Conservation (phyloP, 352 stramenopile genomes). For the Globisporangium solare region DNA sequence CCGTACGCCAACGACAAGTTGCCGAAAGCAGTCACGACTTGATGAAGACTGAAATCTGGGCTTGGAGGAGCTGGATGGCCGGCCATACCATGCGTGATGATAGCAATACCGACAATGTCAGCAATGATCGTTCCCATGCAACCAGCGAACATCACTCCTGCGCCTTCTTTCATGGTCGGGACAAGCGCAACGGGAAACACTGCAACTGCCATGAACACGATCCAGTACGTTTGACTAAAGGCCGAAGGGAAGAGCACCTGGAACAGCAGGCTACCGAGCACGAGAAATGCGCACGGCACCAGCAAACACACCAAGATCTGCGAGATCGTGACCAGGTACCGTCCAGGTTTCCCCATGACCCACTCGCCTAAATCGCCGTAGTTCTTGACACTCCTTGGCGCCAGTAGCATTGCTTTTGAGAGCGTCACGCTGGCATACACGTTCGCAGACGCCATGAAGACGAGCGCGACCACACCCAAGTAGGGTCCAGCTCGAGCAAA, state of each 20-base stretch:
- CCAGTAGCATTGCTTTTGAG: slow-evolving; percentile 43
- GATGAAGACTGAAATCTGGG: slow-evolving; percentile 33
- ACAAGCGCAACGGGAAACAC: slow-evolving; percentile 33
- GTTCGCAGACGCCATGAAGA: slow-evolving; percentile 52
- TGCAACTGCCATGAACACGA: slow-evolving; percentile 34
- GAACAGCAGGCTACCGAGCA: slow-evolving; percentile 43
- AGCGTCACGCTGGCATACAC: slow-evolving; percentile 36
- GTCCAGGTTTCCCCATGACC: slow-evolving; percentile 32
- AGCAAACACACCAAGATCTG: slow-evolving; percentile 42
- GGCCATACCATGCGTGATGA: slow-evolving; percentile 27
- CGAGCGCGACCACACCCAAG: slow-evolving; percentile 31
- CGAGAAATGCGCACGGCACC: slow-evolving; percentile 41
- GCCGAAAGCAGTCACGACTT: slow-evolving; percentile 38
- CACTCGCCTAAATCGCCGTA: slow-evolving; percentile 46
- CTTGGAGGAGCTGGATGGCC: slow-evolving; percentile 25
- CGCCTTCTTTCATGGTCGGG: slow-evolving; percentile 42
- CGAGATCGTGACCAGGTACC: slow-evolving; percentile 33
- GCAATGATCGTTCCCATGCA: slow-evolving; percentile 42
- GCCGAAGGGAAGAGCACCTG: slow-evolving; percentile 42
- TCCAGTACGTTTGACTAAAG: slow-evolving; percentile 45
- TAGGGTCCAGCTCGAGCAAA: slow-evolving; percentile 41
- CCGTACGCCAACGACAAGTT: slow-evolving; percentile 52
- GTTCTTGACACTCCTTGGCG: slow-evolving; percentile 34
- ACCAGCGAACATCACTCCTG: slow-evolving; percentile 27
- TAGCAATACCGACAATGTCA: slow-evolving; percentile 28